Conservation (phyloP, 2,329 filamentous ascomycete genomes). For the Beauveria sp. region DNA sequence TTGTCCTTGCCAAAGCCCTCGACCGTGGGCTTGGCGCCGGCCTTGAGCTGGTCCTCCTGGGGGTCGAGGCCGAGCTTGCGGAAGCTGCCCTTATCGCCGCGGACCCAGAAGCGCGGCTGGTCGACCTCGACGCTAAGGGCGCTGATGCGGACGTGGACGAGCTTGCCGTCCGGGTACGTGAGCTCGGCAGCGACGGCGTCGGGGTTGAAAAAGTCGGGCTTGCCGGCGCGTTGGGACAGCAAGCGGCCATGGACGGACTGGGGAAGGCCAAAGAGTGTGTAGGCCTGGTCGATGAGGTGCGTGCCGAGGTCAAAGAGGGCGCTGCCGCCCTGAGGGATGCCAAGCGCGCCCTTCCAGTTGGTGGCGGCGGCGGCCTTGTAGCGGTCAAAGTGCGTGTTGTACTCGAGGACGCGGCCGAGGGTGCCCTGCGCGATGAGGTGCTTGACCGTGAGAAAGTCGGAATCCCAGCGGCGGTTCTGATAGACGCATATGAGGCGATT, state of each 20-base stretch:
- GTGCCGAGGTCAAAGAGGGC: constrained; percentile 68
- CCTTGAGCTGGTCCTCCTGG: constrained; percentile 67
- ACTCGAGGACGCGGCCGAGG: constrained; percentile 68
- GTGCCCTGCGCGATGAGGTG: constrained; percentile 51
- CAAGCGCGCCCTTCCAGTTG: constrained; percentile 59
- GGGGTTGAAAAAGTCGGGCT: constrained; percentile 39
- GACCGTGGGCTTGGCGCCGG: constrained; percentile 54
- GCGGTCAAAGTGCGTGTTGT: constrained; percentile 74
- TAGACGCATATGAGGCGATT: constrained; percentile 57
- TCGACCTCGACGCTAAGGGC: constrained; percentile 60
- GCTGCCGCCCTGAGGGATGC: constrained; percentile 55
- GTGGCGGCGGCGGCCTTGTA: constrained; percentile 53
- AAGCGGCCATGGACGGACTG: constrained; percentile 59
- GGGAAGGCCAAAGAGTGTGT: constrained; percentile 63
- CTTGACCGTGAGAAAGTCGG: constrained; percentile 64
- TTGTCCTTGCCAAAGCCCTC: constrained; percentile 58
- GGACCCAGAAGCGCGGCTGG: constrained; percentile 70
- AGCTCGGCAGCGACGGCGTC: constrained; percentile 58
- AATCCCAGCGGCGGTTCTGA: constrained; percentile 71
- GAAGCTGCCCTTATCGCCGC: constrained; percentile 67
- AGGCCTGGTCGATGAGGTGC: constrained; percentile 69
- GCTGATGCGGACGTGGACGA: constrained; percentile 63
- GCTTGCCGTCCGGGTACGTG: constrained; percentile 53
- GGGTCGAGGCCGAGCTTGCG: constrained; percentile 64
- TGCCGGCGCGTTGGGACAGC: constrained; percentile 51